Evolutionary conservation across 331 rosid species (phyloP).

Genomic region (Malus hybrid): DNA sequence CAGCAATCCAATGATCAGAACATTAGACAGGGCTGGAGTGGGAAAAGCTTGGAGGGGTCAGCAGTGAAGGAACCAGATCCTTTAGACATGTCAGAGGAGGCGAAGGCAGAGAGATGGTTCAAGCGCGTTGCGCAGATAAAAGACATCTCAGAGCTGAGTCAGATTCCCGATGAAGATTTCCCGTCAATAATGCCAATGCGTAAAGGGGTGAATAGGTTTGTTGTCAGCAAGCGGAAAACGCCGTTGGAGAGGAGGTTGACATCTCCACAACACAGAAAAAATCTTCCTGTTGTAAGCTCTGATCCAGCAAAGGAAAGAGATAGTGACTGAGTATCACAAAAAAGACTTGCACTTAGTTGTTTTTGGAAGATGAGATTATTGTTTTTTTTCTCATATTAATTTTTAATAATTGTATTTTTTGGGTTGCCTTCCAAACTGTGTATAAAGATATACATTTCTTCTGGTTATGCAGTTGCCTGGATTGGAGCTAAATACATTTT

Average conservation of each 20-base stretch:
- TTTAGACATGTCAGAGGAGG: conserved; percentile 96
- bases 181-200: conserved; percentile 99
- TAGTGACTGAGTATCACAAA: conserved; percentile 26
- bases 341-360: not conserved
- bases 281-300: conserved; percentile 73
- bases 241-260: conserved; percentile 93
- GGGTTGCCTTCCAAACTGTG: not conserved
- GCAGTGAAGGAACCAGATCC: conserved; percentile 92
- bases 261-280: conserved; percentile 78
- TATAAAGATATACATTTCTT: not conserved
- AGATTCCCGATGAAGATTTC: conserved; percentile 97
- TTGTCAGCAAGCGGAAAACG: conserved; percentile 96
- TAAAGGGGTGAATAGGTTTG: conserved; percentile 94
- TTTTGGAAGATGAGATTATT: not conserved
- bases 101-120: conserved; percentile 97
- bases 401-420: not conserved
- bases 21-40: conserved; percentile 46
- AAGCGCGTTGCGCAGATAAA: conserved; percentile 89
- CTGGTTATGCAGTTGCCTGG: not conserved
- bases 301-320: conserved; percentile 63
- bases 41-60: conserved; percentile 96
- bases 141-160: conserved; percentile 93
- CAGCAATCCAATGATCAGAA: conserved; percentile 30
- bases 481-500: not conserved
- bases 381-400: not conserved